Base-by-base conservation (phyloP, 345 rosid species). In the Eucalyptus rudis region DNA sequence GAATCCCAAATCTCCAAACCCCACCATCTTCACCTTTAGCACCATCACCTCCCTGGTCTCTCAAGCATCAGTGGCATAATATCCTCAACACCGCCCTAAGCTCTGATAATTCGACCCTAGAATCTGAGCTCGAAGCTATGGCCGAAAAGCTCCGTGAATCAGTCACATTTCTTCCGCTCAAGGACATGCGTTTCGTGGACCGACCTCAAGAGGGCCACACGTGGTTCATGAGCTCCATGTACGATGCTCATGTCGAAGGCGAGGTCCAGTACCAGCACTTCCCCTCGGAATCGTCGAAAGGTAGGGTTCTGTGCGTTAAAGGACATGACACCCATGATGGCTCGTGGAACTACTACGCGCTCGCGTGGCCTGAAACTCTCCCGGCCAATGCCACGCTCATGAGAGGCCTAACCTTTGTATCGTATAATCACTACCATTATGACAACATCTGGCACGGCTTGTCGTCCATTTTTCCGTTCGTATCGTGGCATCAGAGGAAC, bases 391-490 rank as follows among this genome's bases (percentile, higher is more conserved):
- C 96, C 4, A 92, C 87, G 20, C 68, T 93, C 45, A 68, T 92
- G 92, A 88, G 93, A 27, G 98, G 97, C 9, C 86, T 95, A 25
- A 94, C 98, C 7, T 95, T 95, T 62, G 94, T 95, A 7, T 93
- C 96, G 2, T 94, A 95, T 87, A 96, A 95, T 68, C 97, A 96
- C 87, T 95, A 96, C 89, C 86, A 90, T 83, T 95, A 94, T 52
- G 90, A 89, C 8, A 96, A 96, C 92, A 90, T 94, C 44, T 96
- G 98, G 96, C 99, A 96, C 88, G 98, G 97, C n/a, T 86, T 95
- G 8, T 92, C 97, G 1, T 92, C 94, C 25, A 3, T 90, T 16
- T 87, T 93, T 8, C 96, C 98, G 4, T 95, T 95, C 86, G 91
- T 95, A 54, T 91, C 96, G 12, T 96, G 99, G 99, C 94, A 93